phyloP scores from a whole-genome alignment of 2,329 filamentous ascomycete genomes.

The Epicoccum nigrum region DNA sequence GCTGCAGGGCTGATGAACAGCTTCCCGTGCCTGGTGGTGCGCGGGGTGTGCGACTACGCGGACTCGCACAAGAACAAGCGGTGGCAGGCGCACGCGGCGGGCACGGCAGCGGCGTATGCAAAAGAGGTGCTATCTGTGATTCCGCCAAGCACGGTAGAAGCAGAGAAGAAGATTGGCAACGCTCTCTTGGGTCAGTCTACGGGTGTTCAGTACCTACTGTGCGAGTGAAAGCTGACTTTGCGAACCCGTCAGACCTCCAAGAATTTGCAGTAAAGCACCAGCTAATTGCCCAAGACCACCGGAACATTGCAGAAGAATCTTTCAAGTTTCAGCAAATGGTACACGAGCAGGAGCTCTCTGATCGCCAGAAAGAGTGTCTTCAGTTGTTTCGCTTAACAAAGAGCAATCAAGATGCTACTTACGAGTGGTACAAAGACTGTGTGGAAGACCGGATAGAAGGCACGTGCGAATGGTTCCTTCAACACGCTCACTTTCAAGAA shows the following conservation, averaged over 20 bases:
- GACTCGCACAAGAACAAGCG: not conserved
- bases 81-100: not conserved
- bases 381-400: slow-evolving; percentile 29
- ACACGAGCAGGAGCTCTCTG: no score
- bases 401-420: slow-evolving; percentile 22
- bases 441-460: no score
- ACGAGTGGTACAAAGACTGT: no score
- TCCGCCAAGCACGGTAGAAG: not conserved
- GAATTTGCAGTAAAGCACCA: not conserved
- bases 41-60: not conserved
- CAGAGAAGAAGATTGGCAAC: slow-evolving; percentile 7
- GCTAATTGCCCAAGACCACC: no score
- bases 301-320: no score
- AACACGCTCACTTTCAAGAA: slow-evolving; percentile 24
- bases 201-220: slow-evolving; percentile 5
- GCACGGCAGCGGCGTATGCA: not conserved
- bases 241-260: no score
- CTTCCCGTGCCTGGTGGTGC: not conserved
- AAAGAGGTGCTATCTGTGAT: not conserved
- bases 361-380: slow-evolving; percentile 25
- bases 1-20: not conserved
- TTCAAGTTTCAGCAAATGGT: no score
- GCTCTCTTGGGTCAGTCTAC: slow-evolving; percentile 15
- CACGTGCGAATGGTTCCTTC: slow-evolving; percentile 27
- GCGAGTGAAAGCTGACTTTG: no score